phyloP scores from a whole-genome alignment of 345 rosid species.

The Populus simonii region DNA sequence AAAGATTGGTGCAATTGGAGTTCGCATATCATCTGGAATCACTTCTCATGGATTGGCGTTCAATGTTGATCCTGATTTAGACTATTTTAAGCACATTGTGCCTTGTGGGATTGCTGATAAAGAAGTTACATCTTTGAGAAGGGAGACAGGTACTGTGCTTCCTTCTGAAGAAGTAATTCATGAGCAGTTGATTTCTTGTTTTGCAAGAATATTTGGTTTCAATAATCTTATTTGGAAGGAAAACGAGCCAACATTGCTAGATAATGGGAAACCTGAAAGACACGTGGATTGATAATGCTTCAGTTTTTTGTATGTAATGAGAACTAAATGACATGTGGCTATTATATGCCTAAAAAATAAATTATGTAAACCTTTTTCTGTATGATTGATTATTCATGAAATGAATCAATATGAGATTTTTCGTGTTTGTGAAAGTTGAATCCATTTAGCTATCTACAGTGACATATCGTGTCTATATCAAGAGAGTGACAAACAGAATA shows the following conservation, averaged over 20 bases:
- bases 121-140: constrained; percentile 72
- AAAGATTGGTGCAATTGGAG: constrained; percentile 93
- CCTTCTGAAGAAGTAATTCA: constrained; percentile 70
- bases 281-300: constrained; percentile 12
- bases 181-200: constrained; percentile 78
- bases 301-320: constrained; percentile 20
- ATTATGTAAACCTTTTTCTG: not conserved
- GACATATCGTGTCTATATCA: not conserved
- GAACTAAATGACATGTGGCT: constrained; percentile 9
- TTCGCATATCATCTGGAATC: constrained; percentile 66
- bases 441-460: not conserved
- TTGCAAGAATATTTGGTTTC: constrained; percentile 51
- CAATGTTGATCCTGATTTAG: constrained; percentile 74
- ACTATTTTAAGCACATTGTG: constrained; percentile 80
- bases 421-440: not conserved
- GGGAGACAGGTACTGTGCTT: constrained; percentile 55
- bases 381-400: constrained; percentile 4
- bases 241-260: constrained; percentile 25
- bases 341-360: constrained; percentile 9
- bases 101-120: constrained; percentile 91
- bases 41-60: constrained; percentile 89
- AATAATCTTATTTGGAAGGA: constrained; percentile 48
- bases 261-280: constrained; percentile 19
- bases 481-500: not conserved
- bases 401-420: not conserved